Base-by-base conservation (phyloP, 1,139 yeast genomes). In the Hyphopichia wangnamkhiaoensis region DNA sequence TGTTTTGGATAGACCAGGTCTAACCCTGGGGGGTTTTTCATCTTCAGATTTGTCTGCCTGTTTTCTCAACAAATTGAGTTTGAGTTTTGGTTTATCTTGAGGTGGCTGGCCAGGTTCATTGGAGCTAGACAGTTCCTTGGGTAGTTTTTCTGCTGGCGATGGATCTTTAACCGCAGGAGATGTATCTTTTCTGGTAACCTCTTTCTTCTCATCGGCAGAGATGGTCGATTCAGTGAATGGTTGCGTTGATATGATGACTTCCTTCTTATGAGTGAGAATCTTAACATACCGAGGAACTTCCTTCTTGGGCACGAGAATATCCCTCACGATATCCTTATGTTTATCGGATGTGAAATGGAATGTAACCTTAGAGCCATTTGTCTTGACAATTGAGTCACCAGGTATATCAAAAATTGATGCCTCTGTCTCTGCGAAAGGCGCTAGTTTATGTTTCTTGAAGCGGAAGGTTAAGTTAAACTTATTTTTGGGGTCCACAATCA, bases 191-290 rank as follows among this genome's bases (percentile, higher is more conserved):
- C 24, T 10, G n/a, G n/a, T n/a, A n/a, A n/a, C n/a, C n/a, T n/a
- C n/a, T n/a, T n/a, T n/a, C n/a, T n/a, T n/a, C n/a, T n/a, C n/a
- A n/a, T n/a, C n/a, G n/a, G n/a, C n/a, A n/a, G n/a, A n/a, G n/a
- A n/a, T n/a, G n/a, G n/a, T n/a, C n/a, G n/a, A n/a, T 5, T 35
- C 36, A 2, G 14, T 19, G 34, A 53, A 53, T 12, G 57, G 56
- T 4, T 16, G 27, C 2, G 50, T 24, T 0, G 65, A 60, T 2
- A 54, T 19, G 14, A 40, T 35, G 0, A 59, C 54, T 26, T 44
- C 57, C 39, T 52, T 56, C 19, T 53, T 44, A 35, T 50, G 56
- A 6, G 63, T 57, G 10, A 47, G 43, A 12, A 67, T 65, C 38
- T 50, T 63, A 21, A 68, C 63, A 39, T 55, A 68, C 35, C 69